Conservation (phyloP, 257 asterid genomes). For the Solanum chmielewskii region DNA sequence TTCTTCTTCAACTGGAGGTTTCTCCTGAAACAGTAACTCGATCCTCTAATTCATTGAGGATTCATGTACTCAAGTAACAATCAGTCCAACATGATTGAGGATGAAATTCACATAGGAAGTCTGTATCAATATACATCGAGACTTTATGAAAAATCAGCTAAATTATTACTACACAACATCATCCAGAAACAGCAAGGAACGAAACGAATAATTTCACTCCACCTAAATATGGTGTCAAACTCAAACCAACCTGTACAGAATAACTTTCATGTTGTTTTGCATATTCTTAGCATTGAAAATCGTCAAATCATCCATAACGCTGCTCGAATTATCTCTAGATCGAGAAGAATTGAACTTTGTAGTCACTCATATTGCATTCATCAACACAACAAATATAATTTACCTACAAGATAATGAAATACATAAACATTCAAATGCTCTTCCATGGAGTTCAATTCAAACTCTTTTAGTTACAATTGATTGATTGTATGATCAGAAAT, state of each 20-base stretch:
- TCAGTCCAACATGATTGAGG: neutral
- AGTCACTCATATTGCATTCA: no score
- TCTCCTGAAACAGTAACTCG: no score
- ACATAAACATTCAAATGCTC: neutral
- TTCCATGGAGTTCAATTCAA: neutral
- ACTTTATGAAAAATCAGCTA: neutral
- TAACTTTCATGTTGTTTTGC: conserved; percentile 55
- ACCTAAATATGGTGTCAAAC: neutral
- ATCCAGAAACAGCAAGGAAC: neutral
- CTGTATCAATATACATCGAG: neutral
- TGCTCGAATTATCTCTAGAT: conserved; percentile 34
- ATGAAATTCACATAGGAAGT: neutral
- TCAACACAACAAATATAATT: no score
- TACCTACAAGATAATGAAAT: no score
- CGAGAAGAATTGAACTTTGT: neutral
- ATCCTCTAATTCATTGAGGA: no score
- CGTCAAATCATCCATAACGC: conserved; percentile 39
- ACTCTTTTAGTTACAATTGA: neutral
- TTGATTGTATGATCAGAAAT: neutral
- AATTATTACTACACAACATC: neutral
- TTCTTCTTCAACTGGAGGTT: no score
- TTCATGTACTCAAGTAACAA: no score
- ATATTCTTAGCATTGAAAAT: conserved; percentile 61
- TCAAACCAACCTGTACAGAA: conserved; percentile 48
- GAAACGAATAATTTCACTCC: neutral